These are phyloP conservation scores for Logfia minima DNA, from an alignment of 129 eudicot genomes.

Conservation along the genomic window DNA sequence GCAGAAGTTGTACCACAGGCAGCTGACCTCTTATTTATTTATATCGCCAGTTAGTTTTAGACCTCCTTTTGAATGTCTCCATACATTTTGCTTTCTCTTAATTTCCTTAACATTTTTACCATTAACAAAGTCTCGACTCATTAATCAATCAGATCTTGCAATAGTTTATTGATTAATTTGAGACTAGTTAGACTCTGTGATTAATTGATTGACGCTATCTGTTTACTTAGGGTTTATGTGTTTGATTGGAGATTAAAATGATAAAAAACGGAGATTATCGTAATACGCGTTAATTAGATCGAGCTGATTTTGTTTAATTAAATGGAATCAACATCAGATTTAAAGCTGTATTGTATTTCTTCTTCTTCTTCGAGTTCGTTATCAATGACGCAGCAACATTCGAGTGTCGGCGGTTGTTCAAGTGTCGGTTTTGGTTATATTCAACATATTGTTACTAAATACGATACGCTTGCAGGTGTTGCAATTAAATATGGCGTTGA, in stretches of 20 bases:
- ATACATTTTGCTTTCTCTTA: neutral
- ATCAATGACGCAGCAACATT: neutral
- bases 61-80: constrained; percentile 26
- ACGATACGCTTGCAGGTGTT: constrained; percentile 91
- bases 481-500: constrained; percentile 96
- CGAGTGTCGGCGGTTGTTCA: constrained; percentile 25
- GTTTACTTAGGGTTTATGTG: constrained; percentile 26
- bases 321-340: constrained; percentile 18
- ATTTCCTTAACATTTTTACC: neutral
- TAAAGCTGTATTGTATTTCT: neutral
- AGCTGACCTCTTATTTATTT: constrained; percentile 15
- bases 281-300: neutral
- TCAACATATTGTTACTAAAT: constrained; percentile 64
- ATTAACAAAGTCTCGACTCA: neutral
- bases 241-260: constrained; percentile 26
- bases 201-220: neutral
- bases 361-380: neutral
- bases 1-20: constrained; percentile 1
- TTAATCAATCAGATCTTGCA: constrained; percentile 22
- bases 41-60: neutral
- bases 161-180: constrained; percentile 1
- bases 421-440: constrained; percentile 43
- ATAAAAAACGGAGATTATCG: constrained; percentile 23
- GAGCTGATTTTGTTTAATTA: neutral
- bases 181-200: neutral